Conservation (phyloP, 495 filamentous ascomycete genomes). For the Penicillium crystallinum region DNA sequence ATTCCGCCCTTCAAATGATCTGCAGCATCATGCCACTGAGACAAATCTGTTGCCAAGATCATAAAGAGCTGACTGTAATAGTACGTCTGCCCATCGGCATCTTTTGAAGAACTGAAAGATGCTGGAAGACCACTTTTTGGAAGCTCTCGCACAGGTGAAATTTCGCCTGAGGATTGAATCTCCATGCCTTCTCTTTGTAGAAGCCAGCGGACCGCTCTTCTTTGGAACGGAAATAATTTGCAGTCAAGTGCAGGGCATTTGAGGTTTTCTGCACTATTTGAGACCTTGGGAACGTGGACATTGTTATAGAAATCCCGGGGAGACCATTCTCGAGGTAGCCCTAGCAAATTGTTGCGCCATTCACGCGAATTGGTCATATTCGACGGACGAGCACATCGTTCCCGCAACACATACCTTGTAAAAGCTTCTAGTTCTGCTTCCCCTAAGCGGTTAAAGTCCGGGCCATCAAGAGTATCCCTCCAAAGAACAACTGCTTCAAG, state of each 20-base stretch:
- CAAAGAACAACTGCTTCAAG: conserved; percentile 33
- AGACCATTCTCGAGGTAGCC: conserved; percentile 31
- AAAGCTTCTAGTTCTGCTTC: conserved; percentile 21
- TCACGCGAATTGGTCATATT: background rate
- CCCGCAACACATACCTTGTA: conserved; percentile 27
- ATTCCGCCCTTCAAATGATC: conserved; percentile 52
- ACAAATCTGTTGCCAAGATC: conserved; percentile 50
- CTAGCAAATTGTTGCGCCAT: conserved; percentile 13
- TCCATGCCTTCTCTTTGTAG: conserved; percentile 53
- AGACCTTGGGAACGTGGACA: conserved; percentile 52
- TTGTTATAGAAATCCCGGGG: conserved; percentile 61
- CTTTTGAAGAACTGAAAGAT: conserved; percentile 33
- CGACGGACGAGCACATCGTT: conserved; percentile 5
- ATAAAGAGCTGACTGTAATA: conserved; percentile 63
- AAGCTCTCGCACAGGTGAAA: conserved; percentile 12
- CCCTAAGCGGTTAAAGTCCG: conserved; percentile 15
- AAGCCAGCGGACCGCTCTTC: conserved; percentile 66
- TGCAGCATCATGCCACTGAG: conserved; percentile 36
- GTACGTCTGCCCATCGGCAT: conserved; percentile 47
- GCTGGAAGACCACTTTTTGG: conserved; percentile 22
- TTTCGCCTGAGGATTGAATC: conserved; percentile 28
- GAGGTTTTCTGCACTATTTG: conserved; percentile 31
- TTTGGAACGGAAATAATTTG: conserved; percentile 66
- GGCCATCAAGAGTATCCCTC: conserved; percentile 35
- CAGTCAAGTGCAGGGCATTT: conserved; percentile 40